phyloP scores from a whole-genome alignment of 306 rosid genomes.

The Leucaena leucocephala region DNA sequence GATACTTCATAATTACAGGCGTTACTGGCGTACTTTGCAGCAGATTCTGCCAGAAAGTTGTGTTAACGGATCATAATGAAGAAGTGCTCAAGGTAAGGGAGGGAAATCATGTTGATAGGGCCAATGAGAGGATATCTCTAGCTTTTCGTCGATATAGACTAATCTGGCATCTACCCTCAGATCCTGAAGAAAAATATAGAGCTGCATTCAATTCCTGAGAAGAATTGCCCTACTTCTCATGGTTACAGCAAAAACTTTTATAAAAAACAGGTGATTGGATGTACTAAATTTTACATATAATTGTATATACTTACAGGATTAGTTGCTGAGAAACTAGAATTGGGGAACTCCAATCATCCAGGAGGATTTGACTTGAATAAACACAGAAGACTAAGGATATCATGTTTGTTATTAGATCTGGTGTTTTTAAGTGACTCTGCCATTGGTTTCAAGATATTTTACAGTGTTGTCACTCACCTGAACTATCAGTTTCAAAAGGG shows the following conservation, averaged over 20 bases:
- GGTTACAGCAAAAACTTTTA: slow-evolving; percentile 57
- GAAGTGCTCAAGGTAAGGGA: slow-evolving; percentile 87
- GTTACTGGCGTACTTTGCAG: slow-evolving; percentile 85
- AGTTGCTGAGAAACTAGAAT: slow-evolving; percentile 78
- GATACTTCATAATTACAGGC: slow-evolving; percentile 50
- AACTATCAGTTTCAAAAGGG: no score
- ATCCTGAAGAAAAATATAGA: slow-evolving; percentile 81
- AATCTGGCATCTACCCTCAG: slow-evolving; percentile 48
- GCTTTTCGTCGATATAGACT: slow-evolving; percentile 35
- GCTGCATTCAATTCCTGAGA: slow-evolving; percentile 68
- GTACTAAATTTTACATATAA: slow-evolving; percentile 10
- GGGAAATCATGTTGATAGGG: slow-evolving; percentile 34
- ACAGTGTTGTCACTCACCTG: no score
- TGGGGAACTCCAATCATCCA: slow-evolving; percentile 79
- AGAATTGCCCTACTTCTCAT: slow-evolving; percentile 42
- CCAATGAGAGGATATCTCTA: slow-evolving; percentile 23
- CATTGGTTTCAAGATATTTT: no score
- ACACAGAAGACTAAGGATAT: slow-evolving; percentile 1
- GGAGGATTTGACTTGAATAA: slow-evolving; percentile 58
- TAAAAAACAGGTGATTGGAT: slow-evolving; percentile 26
- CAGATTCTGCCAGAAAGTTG: slow-evolving; percentile 78
- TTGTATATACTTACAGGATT: slow-evolving; percentile 53
- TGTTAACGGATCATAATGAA: slow-evolving; percentile 82
- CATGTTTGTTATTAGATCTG: neutral
- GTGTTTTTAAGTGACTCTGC: neutral